Evolutionary conservation across 2,329 filamentous ascomycete genomes (phyloP), one percentile per base, ranked within the genome.

Genomic region (Tolypocladium paradoxum): DNA sequence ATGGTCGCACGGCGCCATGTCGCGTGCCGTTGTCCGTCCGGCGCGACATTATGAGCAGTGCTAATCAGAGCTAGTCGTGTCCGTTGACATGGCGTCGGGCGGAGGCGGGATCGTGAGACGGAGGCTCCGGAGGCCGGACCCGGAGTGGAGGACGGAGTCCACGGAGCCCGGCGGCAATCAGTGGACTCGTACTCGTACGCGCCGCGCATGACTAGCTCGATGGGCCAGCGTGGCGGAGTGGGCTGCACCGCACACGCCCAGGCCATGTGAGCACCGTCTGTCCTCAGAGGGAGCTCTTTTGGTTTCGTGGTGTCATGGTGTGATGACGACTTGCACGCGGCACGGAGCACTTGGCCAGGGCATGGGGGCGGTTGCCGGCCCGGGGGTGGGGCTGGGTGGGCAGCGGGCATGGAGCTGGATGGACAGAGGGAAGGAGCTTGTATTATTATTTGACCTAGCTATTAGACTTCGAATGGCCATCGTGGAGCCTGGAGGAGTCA

Each of bases 141-240:
- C 53, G 50, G n/a, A 53, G 4, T 38, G 27, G 35, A 20, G 27
- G 35, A 29, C 54, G 54, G 54, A 49, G 49, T 50, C 54, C 54
- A 54, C 52, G 54, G 54, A 47, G 9, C 51, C 54, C 54, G 54
- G 52, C 11, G 27, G 18, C 43, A 31, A n/a, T 14, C 27, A 27
- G 27, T n/a, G 43, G 6, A 5, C 38, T 5, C 14, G 34, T 6
- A 16, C 20, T 45, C 27, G 40, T 5, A 11, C 40, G 40, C 40
- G 22, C 22, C 40, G 40, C 43, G 43, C 43, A 46, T 46, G 43
- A 46, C 27, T 46, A 31, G 43, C 38, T 24, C 38, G 12, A 16
- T 33, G 20, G 38, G 22, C 20, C 38, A 43, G 22, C 27, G 5
- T 33, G 43, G 7, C 43, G 3, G 27, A 9, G 27, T 47, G 43